Evolutionary conservation across 2,329 filamentous ascomycete genomes (phyloP).

Genomic region (Cercospora nicotianae): DNA sequence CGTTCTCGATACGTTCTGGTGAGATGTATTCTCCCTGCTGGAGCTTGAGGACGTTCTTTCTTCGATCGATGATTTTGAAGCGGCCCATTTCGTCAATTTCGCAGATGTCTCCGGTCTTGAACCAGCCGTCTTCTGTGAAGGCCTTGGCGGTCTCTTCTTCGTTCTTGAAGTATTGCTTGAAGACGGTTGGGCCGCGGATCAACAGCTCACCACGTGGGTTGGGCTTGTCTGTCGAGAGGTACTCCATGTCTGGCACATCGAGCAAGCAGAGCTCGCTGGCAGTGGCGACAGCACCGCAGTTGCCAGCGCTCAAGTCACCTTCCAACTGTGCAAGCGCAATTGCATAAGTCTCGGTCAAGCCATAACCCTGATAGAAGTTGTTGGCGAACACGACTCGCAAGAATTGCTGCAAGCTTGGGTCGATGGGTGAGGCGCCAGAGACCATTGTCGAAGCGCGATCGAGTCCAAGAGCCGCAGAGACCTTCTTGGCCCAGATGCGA

Average conservation of each 20-base stretch:
- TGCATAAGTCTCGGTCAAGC: slow-evolving; percentile 91
- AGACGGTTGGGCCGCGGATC: slow-evolving; percentile 75
- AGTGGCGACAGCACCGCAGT: slow-evolving; percentile 72
- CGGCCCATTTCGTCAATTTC: slow-evolving; percentile 81
- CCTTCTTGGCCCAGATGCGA: slow-evolving; percentile 87
- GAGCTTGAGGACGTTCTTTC: slow-evolving; percentile 99
- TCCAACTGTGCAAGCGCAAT: slow-evolving; percentile 67
- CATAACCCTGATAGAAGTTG: slow-evolving; percentile 83
- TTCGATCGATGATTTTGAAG: slow-evolving; percentile 90
- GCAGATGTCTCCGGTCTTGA: slow-evolving; percentile 91
- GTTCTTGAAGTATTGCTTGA: slow-evolving; percentile 88
- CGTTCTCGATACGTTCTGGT: slow-evolving; percentile 94
- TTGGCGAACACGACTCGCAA: slow-evolving; percentile 79
- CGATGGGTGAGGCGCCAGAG: slow-evolving; percentile 86
- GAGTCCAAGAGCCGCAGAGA: slow-evolving; percentile 77
- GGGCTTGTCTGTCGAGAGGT: slow-evolving; percentile 82
- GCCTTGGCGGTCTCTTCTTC: slow-evolving; percentile 80
- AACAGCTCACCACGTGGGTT: slow-evolving; percentile 87
- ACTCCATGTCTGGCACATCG: slow-evolving; percentile 93
- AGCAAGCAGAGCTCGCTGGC: slow-evolving; percentile 74
- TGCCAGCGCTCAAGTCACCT: slow-evolving; percentile 73
- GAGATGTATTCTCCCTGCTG: slow-evolving; percentile 98
- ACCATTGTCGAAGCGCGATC: slow-evolving; percentile 72
- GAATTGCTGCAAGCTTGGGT: slow-evolving; percentile 85
- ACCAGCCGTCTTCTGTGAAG: slow-evolving; percentile 89